Evolutionary conservation across 2,329 filamentous ascomycete genomes (phyloP), one percentile per base, ranked within the genome.

Genomic region (Apiospora saccharicola): DNA sequence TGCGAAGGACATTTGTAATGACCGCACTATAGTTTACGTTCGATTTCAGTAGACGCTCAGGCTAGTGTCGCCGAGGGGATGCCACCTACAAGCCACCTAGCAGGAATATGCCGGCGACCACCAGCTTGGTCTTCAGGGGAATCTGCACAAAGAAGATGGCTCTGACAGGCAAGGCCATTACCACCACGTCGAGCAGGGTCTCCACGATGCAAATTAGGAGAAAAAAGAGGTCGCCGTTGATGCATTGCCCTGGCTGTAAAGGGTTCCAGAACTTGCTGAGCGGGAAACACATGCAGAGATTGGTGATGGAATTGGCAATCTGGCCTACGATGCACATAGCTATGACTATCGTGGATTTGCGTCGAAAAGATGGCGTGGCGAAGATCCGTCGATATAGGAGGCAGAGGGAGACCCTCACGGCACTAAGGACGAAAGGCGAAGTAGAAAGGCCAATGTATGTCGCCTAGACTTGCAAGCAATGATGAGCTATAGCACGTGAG

Each of bases 21-120:
- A 73, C 51, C 4, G 68, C 68, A 67, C 71, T 73, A 30, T n/a
- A 16, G 4, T 37, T 61, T n/a, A 43, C 10, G 53, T 12, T n/a
- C 53, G 14, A 30, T 19, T 8, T 26, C 3, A 53, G 49, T 30
- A 24, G 16, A 16, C n/a, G 5, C 12, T 30, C 19, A n/a, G 12
- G 19, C 7, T 26, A 6, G 24, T 10, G 4, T 13, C 13, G 1
- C 13, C 4, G 24, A 41, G 7, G 22, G 46, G 8, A 24, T 41
- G 61, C 61, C 19, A 70, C 71, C 69, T 64, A 74, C 73, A 74
- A 70, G 34, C 34, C 68, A 8, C 73, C 73, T 3, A 74, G 37
- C 19, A 74, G 70, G 64, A 74, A 73, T 34, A 74, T 73, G 37
- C 61, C 34, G 2, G 69, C 69, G 0, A 74, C 70, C 24, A 74